Base-by-base conservation (phyloP, 2,329 filamentous ascomycete genomes). In the Penicillium freii region DNA sequence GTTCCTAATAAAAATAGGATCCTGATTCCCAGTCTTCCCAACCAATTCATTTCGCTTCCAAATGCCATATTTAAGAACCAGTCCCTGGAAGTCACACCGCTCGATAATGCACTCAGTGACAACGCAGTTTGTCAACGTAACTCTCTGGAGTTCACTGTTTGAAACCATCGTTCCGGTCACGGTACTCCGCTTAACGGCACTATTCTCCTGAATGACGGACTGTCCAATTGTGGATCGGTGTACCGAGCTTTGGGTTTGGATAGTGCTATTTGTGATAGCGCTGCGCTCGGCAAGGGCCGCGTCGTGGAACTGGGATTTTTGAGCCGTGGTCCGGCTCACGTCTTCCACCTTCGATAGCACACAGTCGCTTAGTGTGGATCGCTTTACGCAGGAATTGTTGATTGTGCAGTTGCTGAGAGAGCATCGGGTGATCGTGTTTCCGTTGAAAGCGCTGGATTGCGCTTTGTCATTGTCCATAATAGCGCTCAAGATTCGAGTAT, bases 41-140 rank as follows among this genome's bases (percentile, higher is more conserved):
- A 70, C 51, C 33, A 71, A 57, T 31, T 51, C 48, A 3, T 66
- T 67, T 47, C 58, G 60, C 54, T 60, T 66, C 69, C 68, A 71
- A 25, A 70, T 57, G 7, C 65, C 66, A 56, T 66, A 59, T 46
- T 63, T 61, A 15, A 69, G 43, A 33, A 65, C 51, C 62, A 69
- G 62, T 7, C 63, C 67, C 23, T 40, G 60, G 11, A 70, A 67
- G 5, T 63, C 56, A 9, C 60, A 61, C 23, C 56, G 54, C 1
- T 57, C 51, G 39, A 71, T 56, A 9, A 63, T 39, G 54, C 66
- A 70, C 8, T 67, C 57, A 0, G 51, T 49, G 6, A 68, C 60
- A 25, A 68, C 59, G n/a, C 68, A 70, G 7, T 70, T 51, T 5
- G 21, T 38, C 39, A 70, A 29, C 1, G 8, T 36, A 4, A 58